Evolutionary conservation across 106 monocot genomes (phyloP).

Genomic region (Gastrodia elata): DNA sequence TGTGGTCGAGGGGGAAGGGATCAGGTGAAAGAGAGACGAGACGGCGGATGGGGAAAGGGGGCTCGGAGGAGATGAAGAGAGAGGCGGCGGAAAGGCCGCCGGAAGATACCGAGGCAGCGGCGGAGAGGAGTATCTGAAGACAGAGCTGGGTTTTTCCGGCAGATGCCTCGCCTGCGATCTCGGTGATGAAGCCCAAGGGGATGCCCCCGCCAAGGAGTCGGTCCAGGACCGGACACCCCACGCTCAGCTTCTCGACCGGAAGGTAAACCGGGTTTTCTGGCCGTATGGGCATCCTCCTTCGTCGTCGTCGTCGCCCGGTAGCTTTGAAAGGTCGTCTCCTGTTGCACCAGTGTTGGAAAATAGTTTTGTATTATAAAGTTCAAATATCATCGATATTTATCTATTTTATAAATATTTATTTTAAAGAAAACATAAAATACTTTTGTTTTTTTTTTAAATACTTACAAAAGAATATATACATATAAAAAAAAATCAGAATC

Average conservation of each 20-base stretch:
- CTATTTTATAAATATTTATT: no score
- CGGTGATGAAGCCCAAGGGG: slow-evolving; percentile 69
- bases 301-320: neutral
- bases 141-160: slow-evolving; percentile 93
- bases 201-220: slow-evolving; percentile 69
- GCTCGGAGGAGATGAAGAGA: slow-evolving; percentile 79
- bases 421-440: no score
- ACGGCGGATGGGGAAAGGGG: slow-evolving; percentile 73
- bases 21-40: slow-evolving; percentile 18
- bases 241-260: slow-evolving; percentile 34
- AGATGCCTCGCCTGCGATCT: slow-evolving; percentile 60
- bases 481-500: no score
- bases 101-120: slow-evolving; percentile 30
- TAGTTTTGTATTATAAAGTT: no score
- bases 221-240: slow-evolving; percentile 75
- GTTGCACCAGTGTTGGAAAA: no score
- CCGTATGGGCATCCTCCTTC: neutral
- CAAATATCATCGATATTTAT: no score
- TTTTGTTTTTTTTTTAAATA: no score
- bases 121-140: slow-evolving; percentile 76
- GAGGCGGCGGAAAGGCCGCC: slow-evolving; percentile 47
- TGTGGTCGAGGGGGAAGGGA: slow-evolving; percentile 48
- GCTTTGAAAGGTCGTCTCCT: neutral
- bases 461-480: no score
- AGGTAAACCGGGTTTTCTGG: slow-evolving; percentile 24